These are phyloP conservation scores for Cladosporium colombiae DNA, from an alignment of 2,329 filamentous ascomycete genomes.

Conservation along the genomic window DNA sequence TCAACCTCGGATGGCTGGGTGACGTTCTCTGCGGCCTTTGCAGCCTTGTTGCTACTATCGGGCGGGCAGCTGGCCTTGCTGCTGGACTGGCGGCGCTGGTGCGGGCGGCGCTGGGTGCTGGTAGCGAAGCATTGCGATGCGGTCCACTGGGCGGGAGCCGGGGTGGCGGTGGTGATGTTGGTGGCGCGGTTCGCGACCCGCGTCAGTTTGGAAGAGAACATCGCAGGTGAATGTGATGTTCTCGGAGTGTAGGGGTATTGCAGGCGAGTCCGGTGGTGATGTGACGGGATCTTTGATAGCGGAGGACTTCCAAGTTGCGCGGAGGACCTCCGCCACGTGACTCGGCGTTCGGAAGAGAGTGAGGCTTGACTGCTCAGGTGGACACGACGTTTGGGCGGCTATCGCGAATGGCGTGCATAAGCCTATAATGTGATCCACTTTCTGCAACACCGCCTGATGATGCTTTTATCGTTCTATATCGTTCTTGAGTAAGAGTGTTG, in stretches of 20 bases:
- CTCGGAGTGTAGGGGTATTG: conserved; percentile 6
- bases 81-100: conserved; percentile 53
- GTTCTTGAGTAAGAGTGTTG: neutral
- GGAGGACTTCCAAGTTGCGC: conserved; percentile 1
- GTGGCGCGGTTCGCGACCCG: conserved; percentile 36
- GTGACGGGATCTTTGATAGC: conserved; percentile 13
- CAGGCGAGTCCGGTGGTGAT: neutral
- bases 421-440: conserved; percentile 4
- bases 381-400: conserved; percentile 13
- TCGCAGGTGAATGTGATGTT: conserved; percentile 22
- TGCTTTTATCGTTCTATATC: neutral
- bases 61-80: conserved; percentile 54
- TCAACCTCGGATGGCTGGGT: conserved; percentile 9
- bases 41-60: conserved; percentile 36
- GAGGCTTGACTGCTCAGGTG: neutral
- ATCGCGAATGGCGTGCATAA: conserved; percentile 16
- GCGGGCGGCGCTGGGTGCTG: conserved; percentile 34
- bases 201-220: conserved; percentile 37
- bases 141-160: conserved; percentile 31
- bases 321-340: conserved; percentile 9
- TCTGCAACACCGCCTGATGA: conserved; percentile 6
- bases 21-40: conserved; percentile 25
- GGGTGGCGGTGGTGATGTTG: conserved; percentile 31
- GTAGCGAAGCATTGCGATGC: conserved; percentile 36
- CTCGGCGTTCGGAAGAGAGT: conserved; percentile 1